phyloP scores from a whole-genome alignment of 257 asterid species.

The Solanum etuberosum region DNA sequence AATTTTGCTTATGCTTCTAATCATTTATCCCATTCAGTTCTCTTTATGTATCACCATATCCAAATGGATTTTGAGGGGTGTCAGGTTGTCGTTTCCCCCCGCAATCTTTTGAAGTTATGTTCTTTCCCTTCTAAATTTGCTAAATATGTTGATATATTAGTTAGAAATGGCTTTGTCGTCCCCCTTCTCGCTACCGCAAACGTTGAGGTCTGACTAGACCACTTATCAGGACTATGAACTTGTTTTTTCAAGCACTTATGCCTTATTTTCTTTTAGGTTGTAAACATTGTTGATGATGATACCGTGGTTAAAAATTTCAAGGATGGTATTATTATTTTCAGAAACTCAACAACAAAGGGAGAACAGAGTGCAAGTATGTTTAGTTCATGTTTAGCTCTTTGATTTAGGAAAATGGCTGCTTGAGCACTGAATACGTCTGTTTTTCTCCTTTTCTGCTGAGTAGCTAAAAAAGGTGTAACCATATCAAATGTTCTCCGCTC shows the following conservation, averaged over 20 bases:
- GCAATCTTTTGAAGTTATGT: not conserved
- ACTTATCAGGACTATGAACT: not conserved
- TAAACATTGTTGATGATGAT: conserved; percentile 41
- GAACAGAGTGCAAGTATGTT: conserved; percentile 24
- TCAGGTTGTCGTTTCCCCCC: not conserved
- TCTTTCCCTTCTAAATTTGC: not conserved
- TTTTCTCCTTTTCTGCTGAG: conserved; percentile 5
- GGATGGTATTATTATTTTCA: conserved; percentile 35
- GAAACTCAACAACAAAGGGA: conserved; percentile 26
- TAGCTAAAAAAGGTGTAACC: conserved; percentile 37
- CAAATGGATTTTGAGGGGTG: not conserved
- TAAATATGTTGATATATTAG: not conserved
- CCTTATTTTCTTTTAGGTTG: conserved; percentile 32
- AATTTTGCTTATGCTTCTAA: not conserved
- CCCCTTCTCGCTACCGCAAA: not conserved
- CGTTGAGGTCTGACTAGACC: not conserved
- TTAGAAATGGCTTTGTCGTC: not conserved
- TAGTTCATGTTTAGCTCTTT: not conserved
- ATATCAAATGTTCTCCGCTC: conserved; percentile 32
- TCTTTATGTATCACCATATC: not conserved
- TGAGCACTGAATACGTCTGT: conserved; percentile 6
- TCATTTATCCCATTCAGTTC: not conserved
- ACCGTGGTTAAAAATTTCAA: conserved; percentile 17
- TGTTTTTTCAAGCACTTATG: not conserved
- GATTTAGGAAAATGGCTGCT: conserved; percentile 6